Evolutionary conservation across 768 basidiomycete species (phyloP).

Genomic region (Lactarius sp.): DNA sequence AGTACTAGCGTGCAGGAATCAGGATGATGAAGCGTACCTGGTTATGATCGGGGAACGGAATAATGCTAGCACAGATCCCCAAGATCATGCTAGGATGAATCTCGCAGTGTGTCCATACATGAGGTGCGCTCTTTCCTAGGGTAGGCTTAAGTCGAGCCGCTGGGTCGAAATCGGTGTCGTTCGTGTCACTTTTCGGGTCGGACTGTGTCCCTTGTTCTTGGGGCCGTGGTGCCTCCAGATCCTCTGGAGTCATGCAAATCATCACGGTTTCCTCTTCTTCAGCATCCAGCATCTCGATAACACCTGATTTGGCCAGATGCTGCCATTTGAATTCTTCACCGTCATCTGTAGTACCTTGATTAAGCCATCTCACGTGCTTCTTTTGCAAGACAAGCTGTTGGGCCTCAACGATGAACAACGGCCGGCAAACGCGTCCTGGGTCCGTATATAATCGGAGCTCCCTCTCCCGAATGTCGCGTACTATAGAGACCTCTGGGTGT

Average conservation of each 20-base stretch:
- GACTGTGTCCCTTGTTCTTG: slow-evolving; percentile 47
- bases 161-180: slow-evolving; percentile 71
- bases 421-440: slow-evolving; percentile 94
- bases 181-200: slow-evolving; percentile 45
- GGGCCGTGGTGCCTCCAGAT: slow-evolving; percentile 78
- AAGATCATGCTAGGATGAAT: slow-evolving; percentile 99
- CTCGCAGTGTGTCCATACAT: slow-evolving; percentile 98
- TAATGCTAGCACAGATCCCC: slow-evolving; percentile 97
- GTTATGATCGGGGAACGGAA: slow-evolving; percentile 99
- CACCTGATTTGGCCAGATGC: slow-evolving; percentile 76
- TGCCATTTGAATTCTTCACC: slow-evolving; percentile 70
- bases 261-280: slow-evolving; percentile 99
- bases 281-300: slow-evolving; percentile 92
- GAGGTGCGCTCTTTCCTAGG: slow-evolving; percentile 56
- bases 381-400: slow-evolving; percentile 81
- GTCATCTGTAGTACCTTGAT: slow-evolving; percentile 46
- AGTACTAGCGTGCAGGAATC: not conserved
- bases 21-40: slow-evolving; percentile 54
- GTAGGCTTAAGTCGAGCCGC: slow-evolving; percentile 79
- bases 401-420: slow-evolving; percentile 93
- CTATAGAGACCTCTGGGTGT: slow-evolving; percentile 92
- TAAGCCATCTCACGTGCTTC: slow-evolving; percentile 74
- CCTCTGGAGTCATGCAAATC: slow-evolving; percentile 98
- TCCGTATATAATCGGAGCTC: slow-evolving; percentile 95
- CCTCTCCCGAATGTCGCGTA: slow-evolving; percentile 94